phyloP scores from a whole-genome alignment of 306 rosid genomes.

The Dalbergia cochinchinensis region DNA sequence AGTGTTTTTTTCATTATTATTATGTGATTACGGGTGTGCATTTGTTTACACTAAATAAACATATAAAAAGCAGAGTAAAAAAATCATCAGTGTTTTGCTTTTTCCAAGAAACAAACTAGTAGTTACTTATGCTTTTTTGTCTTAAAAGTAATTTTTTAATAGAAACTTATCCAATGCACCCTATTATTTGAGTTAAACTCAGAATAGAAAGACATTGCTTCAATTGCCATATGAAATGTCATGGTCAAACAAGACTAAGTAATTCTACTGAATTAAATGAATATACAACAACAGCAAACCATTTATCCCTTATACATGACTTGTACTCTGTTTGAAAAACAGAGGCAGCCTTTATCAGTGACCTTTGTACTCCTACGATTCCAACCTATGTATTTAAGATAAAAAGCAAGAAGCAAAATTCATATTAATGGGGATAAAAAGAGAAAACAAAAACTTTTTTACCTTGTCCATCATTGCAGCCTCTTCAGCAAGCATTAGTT shows the following conservation, averaged over 20 bases:
- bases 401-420: constrained; percentile 19
- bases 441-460: constrained; percentile 22
- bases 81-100: too few relatives aligned
- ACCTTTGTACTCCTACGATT: constrained; percentile 28
- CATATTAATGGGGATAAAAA: constrained; percentile 23
- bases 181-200: constrained; percentile 36
- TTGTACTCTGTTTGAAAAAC: constrained; percentile 17
- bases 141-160: neutral
- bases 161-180: neutral
- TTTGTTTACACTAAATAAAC: too few relatives aligned
- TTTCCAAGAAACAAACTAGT: neutral
- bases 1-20: neutral
- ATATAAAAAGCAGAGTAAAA: too few relatives aligned
- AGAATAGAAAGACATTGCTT: constrained; percentile 17
- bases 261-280: constrained; percentile 39
- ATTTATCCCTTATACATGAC: constrained; percentile 12
- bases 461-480: constrained; percentile 93
- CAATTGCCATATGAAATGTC: constrained; percentile 33
- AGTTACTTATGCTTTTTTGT: neutral
- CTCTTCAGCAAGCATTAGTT: constrained; percentile 94
- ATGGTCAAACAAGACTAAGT: constrained; percentile 33
- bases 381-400: constrained; percentile 8
- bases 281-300: constrained; percentile 33
- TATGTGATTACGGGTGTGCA: neutral
- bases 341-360: neutral